Evolutionary conservation across 2,329 filamentous ascomycete genomes (phyloP), one percentile per base, ranked within the genome.

Genomic region (Epichloe sylvatica): DNA sequence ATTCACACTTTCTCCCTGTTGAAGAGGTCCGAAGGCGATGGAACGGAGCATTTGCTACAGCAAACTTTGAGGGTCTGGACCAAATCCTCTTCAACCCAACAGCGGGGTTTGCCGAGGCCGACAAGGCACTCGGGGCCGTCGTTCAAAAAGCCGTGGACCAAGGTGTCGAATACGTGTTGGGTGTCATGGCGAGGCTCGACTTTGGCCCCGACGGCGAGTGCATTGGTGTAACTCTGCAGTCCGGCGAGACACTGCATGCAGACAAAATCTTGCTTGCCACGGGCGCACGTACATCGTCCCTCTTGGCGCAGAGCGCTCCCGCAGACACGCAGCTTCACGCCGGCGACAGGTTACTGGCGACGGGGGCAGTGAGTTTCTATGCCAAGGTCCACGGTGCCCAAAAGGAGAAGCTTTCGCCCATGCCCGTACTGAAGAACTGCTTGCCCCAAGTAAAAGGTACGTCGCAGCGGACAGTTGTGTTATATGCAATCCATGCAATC

Each of bases 41-140:
- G 61, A 74, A 75, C 41, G 77, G 77, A 0, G 61, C 77, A 7
- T 80, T 81, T 56, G 70, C 74, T 25, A 72, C 77, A 42, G 72
- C 77, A 34, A 69, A 80, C 52, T 80, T 79, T 57, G 70, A 67
- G 6, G 75, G 69, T 7, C 69, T 78, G 43, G 74, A 75, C 52
- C 72, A 73, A 54, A 69, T 80, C 17, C 68, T 78, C 21, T 70
- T 75, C 55, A 81, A 81, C 64, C 74, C 73, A 52, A 73, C 70
- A 34, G 78, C 76, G 60, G 78, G 78, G 2, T 81, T 76, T 70
- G 77, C 71, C 17, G 73, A 76, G 46, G 78, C 78, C 12, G 76
- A 76, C 50, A 74, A 78, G 60, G 70, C 74, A 37, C 62, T 81
- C 45, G 64, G 67, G 46, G 75, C 74, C 12, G 72, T 81, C 13